A percentile compares a stretch with the other conserved stretches of the same genome.
phyloP scores from a whole-genome alignment of 257 asterid genomes.

The Coffea eugenioides region DNA sequence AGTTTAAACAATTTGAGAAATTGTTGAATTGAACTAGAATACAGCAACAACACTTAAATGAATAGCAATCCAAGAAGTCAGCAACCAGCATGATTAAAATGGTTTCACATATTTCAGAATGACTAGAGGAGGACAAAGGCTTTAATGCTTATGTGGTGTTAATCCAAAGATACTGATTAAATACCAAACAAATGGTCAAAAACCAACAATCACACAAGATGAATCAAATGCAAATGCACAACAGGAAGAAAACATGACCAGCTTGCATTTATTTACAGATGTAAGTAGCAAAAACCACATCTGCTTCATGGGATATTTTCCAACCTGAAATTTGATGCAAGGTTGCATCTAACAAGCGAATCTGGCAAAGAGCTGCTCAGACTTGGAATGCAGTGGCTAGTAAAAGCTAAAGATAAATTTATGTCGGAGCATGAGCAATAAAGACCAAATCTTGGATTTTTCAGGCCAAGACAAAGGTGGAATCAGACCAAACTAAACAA shows the following conservation, averaged over 20 bases:
- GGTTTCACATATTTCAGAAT: background rate
- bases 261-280: background rate
- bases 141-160: too few species aligned
- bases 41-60: background rate
- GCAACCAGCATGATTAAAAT: background rate
- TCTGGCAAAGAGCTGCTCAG: background rate
- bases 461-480: background rate
- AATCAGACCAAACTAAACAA: background rate
- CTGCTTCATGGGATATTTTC: background rate
- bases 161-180: background rate
- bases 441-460: background rate
- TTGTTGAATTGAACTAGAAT: background rate
- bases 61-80: conserved; percentile 1
- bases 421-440: background rate
- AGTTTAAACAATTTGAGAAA: background rate
- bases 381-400: background rate
- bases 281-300: background rate
- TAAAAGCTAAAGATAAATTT: background rate
- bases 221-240: background rate
- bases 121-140: background rate
- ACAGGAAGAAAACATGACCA: background rate
- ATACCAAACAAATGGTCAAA: background rate
- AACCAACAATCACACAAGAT: background rate
- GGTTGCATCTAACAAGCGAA: background rate
- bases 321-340: background rate